Evolutionary conservation across 495 filamentous ascomycete species (phyloP).

Genomic region (Sordaria brevicollis): DNA sequence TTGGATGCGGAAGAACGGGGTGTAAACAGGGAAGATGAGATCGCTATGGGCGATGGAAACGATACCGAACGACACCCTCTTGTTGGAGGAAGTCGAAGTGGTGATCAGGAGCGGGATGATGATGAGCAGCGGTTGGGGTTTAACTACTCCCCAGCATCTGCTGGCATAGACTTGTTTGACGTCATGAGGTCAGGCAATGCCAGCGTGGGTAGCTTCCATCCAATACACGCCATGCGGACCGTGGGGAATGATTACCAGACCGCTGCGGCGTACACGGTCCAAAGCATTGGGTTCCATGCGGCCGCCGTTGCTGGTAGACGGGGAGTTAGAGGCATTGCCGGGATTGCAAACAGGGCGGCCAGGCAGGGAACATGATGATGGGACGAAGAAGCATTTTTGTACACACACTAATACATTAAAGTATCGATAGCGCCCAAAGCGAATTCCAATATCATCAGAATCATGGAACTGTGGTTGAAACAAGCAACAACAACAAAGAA

Average conservation of each 20-base stretch:
- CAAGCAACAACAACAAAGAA: background rate
- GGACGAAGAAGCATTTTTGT: background rate
- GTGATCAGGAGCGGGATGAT: conserved; percentile 10
- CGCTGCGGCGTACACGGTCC: conserved; percentile 39
- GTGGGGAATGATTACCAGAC: conserved; percentile 49
- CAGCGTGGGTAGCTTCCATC: conserved; percentile 56
- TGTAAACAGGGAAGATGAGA: conserved; percentile 40
- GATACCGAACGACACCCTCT: conserved; percentile 44
- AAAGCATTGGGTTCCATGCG: conserved; percentile 40
- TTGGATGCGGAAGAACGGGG: conserved; percentile 79
- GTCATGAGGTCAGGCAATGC: conserved; percentile 57
- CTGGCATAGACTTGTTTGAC: conserved; percentile 38
- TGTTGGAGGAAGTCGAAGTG: conserved; percentile 5
- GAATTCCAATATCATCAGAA: too few species aligned
- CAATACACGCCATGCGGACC: conserved; percentile 54
- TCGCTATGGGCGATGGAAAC: conserved; percentile 23
- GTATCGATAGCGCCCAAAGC: too few species aligned
- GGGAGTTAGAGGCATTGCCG: background rate
- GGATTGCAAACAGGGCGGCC: background rate
- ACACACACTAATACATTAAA: background rate
- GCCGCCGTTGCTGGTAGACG: conserved; percentile 35
- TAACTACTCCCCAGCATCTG: conserved; percentile 33
- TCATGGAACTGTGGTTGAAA: background rate
- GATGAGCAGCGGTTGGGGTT: conserved; percentile 35
- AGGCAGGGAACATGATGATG: background rate